phyloP scores from a whole-genome alignment of 129 eudicot species.

The Arctium minus region DNA sequence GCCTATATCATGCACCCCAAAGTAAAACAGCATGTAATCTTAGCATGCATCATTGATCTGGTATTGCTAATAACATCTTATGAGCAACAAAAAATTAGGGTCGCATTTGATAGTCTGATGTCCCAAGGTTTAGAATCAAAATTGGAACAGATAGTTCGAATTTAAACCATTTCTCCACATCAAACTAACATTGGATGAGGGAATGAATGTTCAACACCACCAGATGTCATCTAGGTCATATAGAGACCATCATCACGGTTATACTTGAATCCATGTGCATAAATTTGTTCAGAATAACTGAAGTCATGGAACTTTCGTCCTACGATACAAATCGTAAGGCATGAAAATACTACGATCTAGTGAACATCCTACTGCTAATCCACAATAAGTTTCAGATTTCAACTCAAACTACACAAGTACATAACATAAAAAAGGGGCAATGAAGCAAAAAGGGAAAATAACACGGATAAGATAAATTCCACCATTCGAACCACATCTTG shows the following conservation, averaged over 20 bases:
- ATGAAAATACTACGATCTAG: background rate
- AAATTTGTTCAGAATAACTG: background rate
- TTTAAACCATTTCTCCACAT: background rate
- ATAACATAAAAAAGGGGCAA: background rate
- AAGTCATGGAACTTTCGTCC: background rate
- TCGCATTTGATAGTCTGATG: background rate
- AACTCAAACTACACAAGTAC: background rate
- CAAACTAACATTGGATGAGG: background rate
- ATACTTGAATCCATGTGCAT: background rate
- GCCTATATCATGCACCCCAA: background rate
- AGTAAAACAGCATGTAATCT: background rate
- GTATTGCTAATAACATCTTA: background rate
- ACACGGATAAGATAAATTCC: background rate
- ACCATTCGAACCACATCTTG: background rate
- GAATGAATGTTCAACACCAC: background rate
- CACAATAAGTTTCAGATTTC: background rate
- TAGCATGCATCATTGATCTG: conserved; percentile 1
- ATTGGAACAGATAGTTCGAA: background rate
- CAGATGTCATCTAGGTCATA: background rate
- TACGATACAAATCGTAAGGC: background rate
- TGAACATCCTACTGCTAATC: background rate
- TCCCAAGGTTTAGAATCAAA: background rate
- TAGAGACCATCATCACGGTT: background rate
- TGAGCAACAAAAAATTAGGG: background rate
- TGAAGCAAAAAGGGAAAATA: background rate